Evolutionary conservation across 208 protist species (phyloP), one percentile per base, ranked within the genome.

Genomic region (Porcisia deanei): DNA sequence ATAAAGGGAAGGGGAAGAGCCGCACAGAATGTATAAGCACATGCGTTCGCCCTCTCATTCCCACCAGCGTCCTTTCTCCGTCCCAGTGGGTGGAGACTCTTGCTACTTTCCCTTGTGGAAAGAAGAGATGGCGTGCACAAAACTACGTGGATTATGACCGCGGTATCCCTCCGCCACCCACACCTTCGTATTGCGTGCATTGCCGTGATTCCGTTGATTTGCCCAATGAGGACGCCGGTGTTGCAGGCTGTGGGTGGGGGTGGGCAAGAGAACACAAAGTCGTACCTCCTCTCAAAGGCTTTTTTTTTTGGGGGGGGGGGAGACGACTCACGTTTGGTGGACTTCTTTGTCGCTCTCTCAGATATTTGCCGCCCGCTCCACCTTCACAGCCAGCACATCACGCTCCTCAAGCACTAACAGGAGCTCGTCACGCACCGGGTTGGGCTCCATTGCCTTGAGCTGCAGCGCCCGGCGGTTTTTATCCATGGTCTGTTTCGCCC

Each of bases 401-500:
- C 86, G 82, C 78, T 89, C 54, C 76, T 88, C 75, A 66, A 94
- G 69, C 55, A 90, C 73, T 43, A 73, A 64, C 20, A 94, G 20
- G 9, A 95, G 76, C 77, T 94, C 90, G 41, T 90, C 83, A 55
- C 85, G 87, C 37, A 79, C 45, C 16, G 82, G 74, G 69, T 86
- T 86, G 14, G 87, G 72, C 73, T 94, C 87, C 79, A 89, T 80
- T 52, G 92, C 79, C 81, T 95, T 96, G 70, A 96, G 76, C 78
- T 95, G 90, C 76, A 96, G 72, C 34, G 88, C 85, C 55, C 94
- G 71, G 53, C 90, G 90, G 71, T 90, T 91, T 52, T 84, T 81
- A 20, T 95, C 90, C 82, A 88, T 85, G 25, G 82, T 89, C 71
- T 93, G 90, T 84, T 95, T 96, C 53, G 80, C 80, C 41, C 94